Evolutionary conservation across 768 basidiomycete species (phyloP).

Genomic region (Boletus insuetus): DNA sequence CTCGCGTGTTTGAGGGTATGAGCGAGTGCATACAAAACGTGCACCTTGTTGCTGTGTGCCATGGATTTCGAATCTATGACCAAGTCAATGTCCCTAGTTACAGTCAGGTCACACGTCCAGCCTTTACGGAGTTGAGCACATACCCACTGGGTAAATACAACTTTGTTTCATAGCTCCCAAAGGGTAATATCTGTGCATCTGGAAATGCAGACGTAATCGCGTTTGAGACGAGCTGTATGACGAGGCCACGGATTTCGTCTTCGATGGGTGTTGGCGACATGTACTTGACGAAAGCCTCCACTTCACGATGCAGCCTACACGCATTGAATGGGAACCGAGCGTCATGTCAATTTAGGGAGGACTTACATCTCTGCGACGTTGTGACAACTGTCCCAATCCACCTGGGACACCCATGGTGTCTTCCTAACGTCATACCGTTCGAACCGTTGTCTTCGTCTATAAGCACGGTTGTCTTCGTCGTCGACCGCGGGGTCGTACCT

Average conservation of each 20-base stretch:
- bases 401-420: conserved; percentile 63
- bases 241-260: conserved; percentile 78
- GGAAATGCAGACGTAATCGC: conserved; percentile 66
- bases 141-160: conserved; percentile 92
- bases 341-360: background rate
- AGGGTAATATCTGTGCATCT: conserved; percentile 79
- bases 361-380: conserved; percentile 86
- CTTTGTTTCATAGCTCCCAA: conserved; percentile 92
- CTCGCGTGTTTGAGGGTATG: conserved; percentile 68
- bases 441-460: too few species aligned
- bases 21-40: conserved; percentile 74
- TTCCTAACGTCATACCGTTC: conserved; percentile 55
- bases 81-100: conserved; percentile 85
- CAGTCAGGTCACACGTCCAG: conserved; percentile 10
- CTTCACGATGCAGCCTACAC: conserved; percentile 79
- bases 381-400: conserved; percentile 71
- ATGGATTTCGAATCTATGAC: conserved; percentile 81
- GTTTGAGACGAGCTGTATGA: conserved; percentile 66
- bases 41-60: conserved; percentile 64
- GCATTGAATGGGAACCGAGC: conserved; percentile 2
- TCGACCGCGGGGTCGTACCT: conserved; percentile 44
- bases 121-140: conserved; percentile 26
- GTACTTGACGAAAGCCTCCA: conserved; percentile 80
- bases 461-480: conserved; percentile 35
- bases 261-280: conserved; percentile 86